A percentile compares a stretch with the other conserved stretches of the same genome.
phyloP scores from a whole-genome alignment of 2,329 filamentous ascomycete genomes.

The Pseudogymnoascus sp. region DNA sequence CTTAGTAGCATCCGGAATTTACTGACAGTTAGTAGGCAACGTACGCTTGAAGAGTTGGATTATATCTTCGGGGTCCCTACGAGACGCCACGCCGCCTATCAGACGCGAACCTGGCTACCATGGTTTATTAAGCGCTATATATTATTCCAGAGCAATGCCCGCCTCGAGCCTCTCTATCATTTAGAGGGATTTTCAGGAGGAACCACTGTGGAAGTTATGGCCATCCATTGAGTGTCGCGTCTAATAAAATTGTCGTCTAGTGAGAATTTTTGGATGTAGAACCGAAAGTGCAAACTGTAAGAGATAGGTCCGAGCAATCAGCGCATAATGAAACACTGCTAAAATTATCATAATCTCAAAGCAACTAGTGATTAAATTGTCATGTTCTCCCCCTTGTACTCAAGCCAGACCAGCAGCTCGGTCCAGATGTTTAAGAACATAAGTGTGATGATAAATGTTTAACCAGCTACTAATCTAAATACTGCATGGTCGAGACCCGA shows the following conservation, averaged over 20 bases:
- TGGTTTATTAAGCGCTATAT: constrained; percentile 53
- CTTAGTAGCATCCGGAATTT: not conserved
- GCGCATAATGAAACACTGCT: not conserved
- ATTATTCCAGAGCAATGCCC: constrained; percentile 39
- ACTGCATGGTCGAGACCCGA: not conserved
- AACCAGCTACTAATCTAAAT: not conserved
- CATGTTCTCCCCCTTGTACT: no score
- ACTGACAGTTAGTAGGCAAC: constrained; percentile 27
- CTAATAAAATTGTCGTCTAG: not conserved
- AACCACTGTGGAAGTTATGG: not conserved
- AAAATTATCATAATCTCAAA: not conserved
- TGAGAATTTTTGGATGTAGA: not conserved
- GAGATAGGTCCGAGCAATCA: not conserved
- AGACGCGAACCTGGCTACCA: constrained; percentile 45
- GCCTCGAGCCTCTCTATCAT: constrained; percentile 41
- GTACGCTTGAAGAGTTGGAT: constrained; percentile 50
- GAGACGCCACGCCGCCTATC: constrained; percentile 19
- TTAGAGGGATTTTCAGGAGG: constrained; percentile 26
- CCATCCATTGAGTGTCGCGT: not conserved
- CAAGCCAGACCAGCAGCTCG: no score
- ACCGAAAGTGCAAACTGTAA: not conserved
- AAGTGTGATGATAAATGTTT: not conserved
- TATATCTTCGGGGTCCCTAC: constrained; percentile 51
- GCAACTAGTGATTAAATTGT: no score
- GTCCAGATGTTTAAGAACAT: not conserved